A percentile compares a stretch with the other conserved stretches of the same genome.
Conservation (phyloP, 2,329 filamentous ascomycete genomes). For the Botrytis paeoniae region DNA sequence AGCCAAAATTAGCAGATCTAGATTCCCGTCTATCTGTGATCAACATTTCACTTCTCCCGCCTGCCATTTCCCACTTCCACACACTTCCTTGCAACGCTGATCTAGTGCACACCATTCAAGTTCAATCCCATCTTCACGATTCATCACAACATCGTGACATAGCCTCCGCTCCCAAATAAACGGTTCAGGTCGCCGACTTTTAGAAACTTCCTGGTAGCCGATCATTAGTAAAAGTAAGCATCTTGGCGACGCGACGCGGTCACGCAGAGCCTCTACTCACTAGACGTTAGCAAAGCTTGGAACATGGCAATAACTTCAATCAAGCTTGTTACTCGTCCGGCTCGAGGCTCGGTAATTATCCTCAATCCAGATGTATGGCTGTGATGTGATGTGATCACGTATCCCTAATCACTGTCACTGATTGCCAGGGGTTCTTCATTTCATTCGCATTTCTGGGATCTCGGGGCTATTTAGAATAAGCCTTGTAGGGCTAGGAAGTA, state of each 20-base stretch:
- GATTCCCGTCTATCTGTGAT: not conserved
- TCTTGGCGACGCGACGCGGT: not conserved
- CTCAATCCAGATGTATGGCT: not conserved
- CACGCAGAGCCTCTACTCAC: not conserved
- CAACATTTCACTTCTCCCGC: not conserved
- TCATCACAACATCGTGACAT: not conserved
- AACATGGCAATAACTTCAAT: not conserved
- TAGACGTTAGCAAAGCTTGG: not conserved
- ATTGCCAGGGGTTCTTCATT: not conserved
- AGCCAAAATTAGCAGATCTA: slow-evolving; percentile 4
- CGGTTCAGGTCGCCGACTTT: slow-evolving; percentile 3
- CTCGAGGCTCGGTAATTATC: not conserved
- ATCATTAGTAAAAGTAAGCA: not conserved
- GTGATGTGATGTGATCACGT: not conserved
- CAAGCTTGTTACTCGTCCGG: not conserved
- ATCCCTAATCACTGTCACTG: not conserved
- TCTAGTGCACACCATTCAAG: slow-evolving; percentile 1
- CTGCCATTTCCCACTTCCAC: not conserved
- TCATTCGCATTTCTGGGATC: not conserved
- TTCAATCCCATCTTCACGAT: not conserved
- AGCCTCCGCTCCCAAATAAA: not conserved
- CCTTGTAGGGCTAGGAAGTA: slow-evolving; percentile 1
- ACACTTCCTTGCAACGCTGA: not conserved
- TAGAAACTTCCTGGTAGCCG: not conserved
- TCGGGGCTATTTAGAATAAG: not conserved